A percentile compares a stretch with the other conserved stretches of the same genome.
These are phyloP conservation scores for Dimocarpus longan DNA, from an alignment of 345 rosid species.

Conservation along the genomic window DNA sequence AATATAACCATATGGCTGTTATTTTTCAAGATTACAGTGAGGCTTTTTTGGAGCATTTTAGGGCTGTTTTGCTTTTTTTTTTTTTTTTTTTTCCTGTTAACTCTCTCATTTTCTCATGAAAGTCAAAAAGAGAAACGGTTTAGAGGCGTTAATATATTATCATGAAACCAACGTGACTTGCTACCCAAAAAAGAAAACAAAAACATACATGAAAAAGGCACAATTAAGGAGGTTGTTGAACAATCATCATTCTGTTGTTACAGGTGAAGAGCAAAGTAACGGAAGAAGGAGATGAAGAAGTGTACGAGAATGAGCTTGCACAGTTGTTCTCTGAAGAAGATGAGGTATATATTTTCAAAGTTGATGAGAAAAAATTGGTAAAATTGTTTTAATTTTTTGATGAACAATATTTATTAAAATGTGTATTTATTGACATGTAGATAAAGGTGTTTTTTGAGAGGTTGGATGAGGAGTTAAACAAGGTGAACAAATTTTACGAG, in stretches of 20 bases:
- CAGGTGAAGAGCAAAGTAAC: slow-evolving; percentile 60
- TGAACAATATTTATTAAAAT: neutral
- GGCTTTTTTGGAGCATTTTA: neutral
- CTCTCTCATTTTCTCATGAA: slow-evolving; percentile 38
- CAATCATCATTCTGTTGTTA: neutral
- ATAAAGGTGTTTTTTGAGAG: slow-evolving; percentile 67
- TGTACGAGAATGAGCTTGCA: slow-evolving; percentile 80
- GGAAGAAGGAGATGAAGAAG: slow-evolving; percentile 57
- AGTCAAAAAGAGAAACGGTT: slow-evolving; percentile 48
- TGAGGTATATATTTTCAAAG: slow-evolving; percentile 50
- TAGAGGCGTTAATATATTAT: slow-evolving; percentile 18
- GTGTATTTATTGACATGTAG: slow-evolving; percentile 32
- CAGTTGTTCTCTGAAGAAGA: slow-evolving; percentile 94
- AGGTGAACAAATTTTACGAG: slow-evolving; percentile 86
- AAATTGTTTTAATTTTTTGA: no score
- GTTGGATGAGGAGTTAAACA: slow-evolving; percentile 76
- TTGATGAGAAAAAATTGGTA: no score
- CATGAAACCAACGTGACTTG: slow-evolving; percentile 72
- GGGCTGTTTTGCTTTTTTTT: neutral
- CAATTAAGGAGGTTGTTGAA: slow-evolving; percentile 8
- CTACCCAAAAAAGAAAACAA: neutral
- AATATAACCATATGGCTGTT: no score
- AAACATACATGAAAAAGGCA: slow-evolving; percentile 29
- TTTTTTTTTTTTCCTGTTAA: neutral
- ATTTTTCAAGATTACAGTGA: neutral